Evolutionary conservation across 2,329 filamentous ascomycete genomes (phyloP), one percentile per base, ranked within the genome.

Genomic region (Clonostachys byssicola): DNA sequence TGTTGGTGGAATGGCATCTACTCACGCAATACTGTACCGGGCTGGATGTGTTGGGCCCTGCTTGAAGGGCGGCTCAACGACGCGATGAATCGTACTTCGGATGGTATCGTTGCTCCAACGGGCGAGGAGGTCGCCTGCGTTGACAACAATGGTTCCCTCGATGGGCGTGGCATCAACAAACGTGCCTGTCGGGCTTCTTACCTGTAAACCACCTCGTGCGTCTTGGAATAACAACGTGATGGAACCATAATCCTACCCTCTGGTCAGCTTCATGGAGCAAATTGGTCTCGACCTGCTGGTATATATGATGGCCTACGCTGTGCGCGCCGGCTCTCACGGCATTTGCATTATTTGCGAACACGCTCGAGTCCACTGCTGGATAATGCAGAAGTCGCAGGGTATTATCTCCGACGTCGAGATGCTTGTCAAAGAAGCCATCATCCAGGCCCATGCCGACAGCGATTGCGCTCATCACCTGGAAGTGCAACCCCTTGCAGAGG

Each of bases 101-200:
- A 96, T 95, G 5, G 81, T 87, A 59, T 95, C 89, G 60, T 96
- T 96, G 53, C 87, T 89, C 92, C 91, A 96, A 45, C 91, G 76
- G 2, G 89, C 86, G 44, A 96, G 72, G 55, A 96, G 63, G 61
- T 96, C 92, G 2, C 91, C 92, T 0, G 91, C 91, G 59, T 96
- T 96, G 53, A 96, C 80, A 12, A 96, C 89, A 39, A 94, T 86
- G 0, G 89, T 91, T 47, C 83, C 85, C 35, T 83, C 74, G 50
- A 95, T 92, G 0, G 92, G 91, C 7, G 81, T 89, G 2, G 89
- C 92, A 59, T 96, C 82, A 38, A 96, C 83, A 58, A 92, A 96
- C 0, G 77, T 81, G 3, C 88, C 89, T 39, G 80, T 85, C 0
- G 90, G 89, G 43, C 83, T 86, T 57, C 82, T 78, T 17, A 79